Evolutionary conservation across 495 filamentous ascomycete species (phyloP), one percentile per base, ranked within the genome.

Genomic region (Rostrohypoxylon terebratum): DNA sequence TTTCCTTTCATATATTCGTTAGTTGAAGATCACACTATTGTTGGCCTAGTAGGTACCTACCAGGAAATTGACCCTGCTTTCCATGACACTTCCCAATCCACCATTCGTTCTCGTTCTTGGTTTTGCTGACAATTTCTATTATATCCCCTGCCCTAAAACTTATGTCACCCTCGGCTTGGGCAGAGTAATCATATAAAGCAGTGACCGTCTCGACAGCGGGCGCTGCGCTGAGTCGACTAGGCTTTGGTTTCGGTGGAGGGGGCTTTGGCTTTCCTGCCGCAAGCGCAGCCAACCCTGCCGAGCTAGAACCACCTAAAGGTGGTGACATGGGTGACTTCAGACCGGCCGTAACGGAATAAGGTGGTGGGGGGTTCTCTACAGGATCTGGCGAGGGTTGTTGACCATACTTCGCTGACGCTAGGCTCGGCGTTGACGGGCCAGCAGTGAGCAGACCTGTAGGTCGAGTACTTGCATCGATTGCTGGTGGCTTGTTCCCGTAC

Each of bases 171-270:
- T 97, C 94, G 2, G 94, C 94, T 75, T 98, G 94, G 18, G 96
- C 96, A 69, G 97, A 93, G 77, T 97, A 99, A 77, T 98, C 96
- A 75, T 98, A 99, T 55, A 97, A 79, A 14, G 93, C 93, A 10
- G 90, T 94, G 28, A 89, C 94, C 5, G 88, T 94, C 80, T 98
- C 94, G 4, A 81, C 78, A 8, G 81, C 77, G 1, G 87, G 87
- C n/a, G 82, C 84, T n/a, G 86, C 90, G 77, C 82, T 87, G 42
- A 98, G 86, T 44, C 88, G 85, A 34, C 85, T 87, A 4, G 95
- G 96, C 82, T 98, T 98, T 7, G 95, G 94, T 81, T 91, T 93
- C 20, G 95, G 95, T 16, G 94, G 95, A 18, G 95, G 95, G 25
- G 95, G 94, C 63, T 94, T 94, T 1, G 92, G 84, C 71, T 91